phyloP scores from a whole-genome alignment of 352 stramenopile genomes.

The Pythium scleroteichum region DNA sequence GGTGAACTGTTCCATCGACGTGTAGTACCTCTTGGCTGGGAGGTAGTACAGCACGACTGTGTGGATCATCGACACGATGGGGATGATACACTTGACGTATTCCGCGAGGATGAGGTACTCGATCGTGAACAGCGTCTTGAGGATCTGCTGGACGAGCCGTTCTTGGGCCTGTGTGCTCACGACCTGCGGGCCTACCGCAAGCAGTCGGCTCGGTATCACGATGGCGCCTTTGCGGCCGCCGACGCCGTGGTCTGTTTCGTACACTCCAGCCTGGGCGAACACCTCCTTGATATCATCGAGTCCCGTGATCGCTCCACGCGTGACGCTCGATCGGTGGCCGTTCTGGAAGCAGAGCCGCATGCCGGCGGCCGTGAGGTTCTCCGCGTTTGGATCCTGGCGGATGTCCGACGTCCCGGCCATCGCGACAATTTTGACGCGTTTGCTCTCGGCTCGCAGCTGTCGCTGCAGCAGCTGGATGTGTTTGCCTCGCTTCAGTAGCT shows the following conservation, averaged over 20 bases:
- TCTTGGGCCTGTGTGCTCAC: slow-evolving; percentile 22
- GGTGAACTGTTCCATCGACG: slow-evolving; percentile 19
- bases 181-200: background rate
- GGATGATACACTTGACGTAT: slow-evolving; percentile 41
- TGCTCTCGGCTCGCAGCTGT: slow-evolving; percentile 3
- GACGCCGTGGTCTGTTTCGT: background rate
- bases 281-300: slow-evolving; percentile 17
- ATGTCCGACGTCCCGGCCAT: background rate
- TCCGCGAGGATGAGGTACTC: slow-evolving; percentile 42
- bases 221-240: slow-evolving; percentile 5
- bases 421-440: background rate
- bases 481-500: slow-evolving; percentile 10
- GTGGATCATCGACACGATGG: slow-evolving; percentile 32
- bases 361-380: slow-evolving; percentile 16
- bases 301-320: slow-evolving; percentile 8
- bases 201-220: slow-evolving; percentile 8
- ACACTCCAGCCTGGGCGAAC: slow-evolving; percentile 2
- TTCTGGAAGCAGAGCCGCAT: slow-evolving; percentile 19
- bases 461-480: background rate
- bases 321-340: slow-evolving; percentile 21
- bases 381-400: background rate
- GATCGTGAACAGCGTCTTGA: slow-evolving; percentile 30
- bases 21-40: slow-evolving; percentile 39
- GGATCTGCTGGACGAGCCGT: slow-evolving; percentile 26
- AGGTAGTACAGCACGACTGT: slow-evolving; percentile 33